Percentiles rank a stretch among this genome's conserved stretches.
These are phyloP conservation scores for Ophiostoma australiae DNA, from an alignment of 2,329 filamentous ascomycete genomes.

Conservation along the genomic window DNA sequence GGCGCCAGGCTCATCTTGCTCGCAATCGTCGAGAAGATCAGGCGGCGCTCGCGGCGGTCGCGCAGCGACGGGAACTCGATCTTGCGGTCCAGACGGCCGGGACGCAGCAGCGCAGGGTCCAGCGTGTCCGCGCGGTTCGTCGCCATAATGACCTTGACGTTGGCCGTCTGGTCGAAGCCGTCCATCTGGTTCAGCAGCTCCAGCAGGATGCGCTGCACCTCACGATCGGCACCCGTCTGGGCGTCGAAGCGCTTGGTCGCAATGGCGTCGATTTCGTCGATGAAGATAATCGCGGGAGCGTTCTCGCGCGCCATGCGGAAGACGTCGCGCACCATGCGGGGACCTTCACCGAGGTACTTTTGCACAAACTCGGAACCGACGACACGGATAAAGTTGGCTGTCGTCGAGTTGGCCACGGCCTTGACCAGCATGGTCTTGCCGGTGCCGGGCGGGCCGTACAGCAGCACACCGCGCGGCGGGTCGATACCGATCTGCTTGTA, in stretches of 20 bases:
- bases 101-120: constrained; percentile 88
- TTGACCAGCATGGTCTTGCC: constrained; percentile 98
- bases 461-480: constrained; percentile 87
- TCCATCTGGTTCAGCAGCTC: constrained; percentile 99
- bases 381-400: constrained; percentile 95
- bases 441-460: constrained; percentile 93
- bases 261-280: constrained; percentile 98
- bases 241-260: constrained; percentile 99
- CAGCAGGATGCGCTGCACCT: constrained; percentile 96
- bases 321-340: constrained; percentile 97
- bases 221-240: constrained; percentile 93
- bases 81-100: constrained; percentile 93
- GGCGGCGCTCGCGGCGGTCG: constrained; percentile 86
- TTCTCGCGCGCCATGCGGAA: constrained; percentile 99
- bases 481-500: constrained; percentile 99
- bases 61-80: constrained; percentile 97
- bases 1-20: constrained; percentile 95
- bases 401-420: constrained; percentile 96
- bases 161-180: constrained; percentile 96
- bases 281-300: constrained; percentile 97
- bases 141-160: constrained; percentile 99
- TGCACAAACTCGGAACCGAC: constrained; percentile 98
- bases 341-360: constrained; percentile 96
- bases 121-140: constrained; percentile 97
- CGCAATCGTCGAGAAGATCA: constrained; percentile 97